Evolutionary conservation across 83 land plant genomes (phyloP).

Genomic region (Larix sibirica): DNA sequence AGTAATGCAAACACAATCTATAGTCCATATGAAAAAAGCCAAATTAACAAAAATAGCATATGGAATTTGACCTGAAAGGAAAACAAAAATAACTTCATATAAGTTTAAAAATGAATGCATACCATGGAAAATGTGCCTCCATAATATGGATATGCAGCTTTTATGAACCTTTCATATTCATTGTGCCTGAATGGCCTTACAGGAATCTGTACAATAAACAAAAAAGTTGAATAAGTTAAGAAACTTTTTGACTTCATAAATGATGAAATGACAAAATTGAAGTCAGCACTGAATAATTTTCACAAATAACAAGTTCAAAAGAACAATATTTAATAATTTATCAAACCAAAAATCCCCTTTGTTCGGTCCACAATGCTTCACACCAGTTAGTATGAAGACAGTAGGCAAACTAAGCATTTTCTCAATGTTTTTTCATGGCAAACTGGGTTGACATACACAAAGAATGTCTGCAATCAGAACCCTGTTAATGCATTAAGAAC

Average conservation of each 20-base stretch:
- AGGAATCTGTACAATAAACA: slow-evolving; percentile 71
- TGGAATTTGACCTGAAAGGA: not conserved
- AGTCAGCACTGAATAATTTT: too few species aligned
- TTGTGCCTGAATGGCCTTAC: slow-evolving; percentile 94
- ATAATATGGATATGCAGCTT: slow-evolving; percentile 89
- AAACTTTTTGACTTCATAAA: too few species aligned
- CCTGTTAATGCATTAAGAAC: too few species aligned
- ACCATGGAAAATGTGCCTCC: slow-evolving; percentile 87
- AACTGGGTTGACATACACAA: not conserved
- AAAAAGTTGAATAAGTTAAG: not conserved
- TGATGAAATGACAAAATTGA: too few species aligned
- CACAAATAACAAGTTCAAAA: too few species aligned
- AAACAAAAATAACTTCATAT: not conserved
- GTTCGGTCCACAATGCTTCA: not conserved
- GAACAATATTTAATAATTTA: not conserved
- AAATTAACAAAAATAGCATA: not conserved
- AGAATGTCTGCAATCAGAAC: not conserved
- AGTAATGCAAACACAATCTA: not conserved
- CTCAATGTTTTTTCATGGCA: not conserved
- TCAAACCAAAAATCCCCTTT: not conserved
- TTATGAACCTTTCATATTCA: slow-evolving; percentile 92
- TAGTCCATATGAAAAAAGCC: not conserved
- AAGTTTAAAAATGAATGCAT: slow-evolving; percentile 1
- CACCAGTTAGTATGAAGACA: not conserved
- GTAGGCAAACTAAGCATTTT: not conserved